Evolutionary conservation across 2,329 filamentous ascomycete species (phyloP).

Genomic region (Lachnum nothofagi): DNA sequence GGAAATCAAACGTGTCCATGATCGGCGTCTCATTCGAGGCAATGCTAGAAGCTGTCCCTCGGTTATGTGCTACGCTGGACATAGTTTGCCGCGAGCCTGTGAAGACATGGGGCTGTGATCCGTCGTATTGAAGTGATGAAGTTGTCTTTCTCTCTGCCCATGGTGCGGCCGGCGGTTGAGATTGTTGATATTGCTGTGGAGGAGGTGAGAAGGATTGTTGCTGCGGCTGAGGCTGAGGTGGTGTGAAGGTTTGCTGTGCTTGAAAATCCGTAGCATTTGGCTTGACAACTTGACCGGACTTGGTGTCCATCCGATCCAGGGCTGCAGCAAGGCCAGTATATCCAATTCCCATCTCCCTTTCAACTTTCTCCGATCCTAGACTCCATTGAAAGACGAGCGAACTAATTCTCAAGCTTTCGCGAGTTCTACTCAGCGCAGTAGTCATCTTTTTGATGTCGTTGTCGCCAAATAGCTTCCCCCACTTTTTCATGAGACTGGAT

Average conservation of each 20-base stretch:
- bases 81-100: too few relatives aligned
- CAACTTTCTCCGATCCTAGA: constrained; percentile 52
- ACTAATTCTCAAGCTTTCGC: constrained; percentile 59
- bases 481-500: constrained; percentile 39
- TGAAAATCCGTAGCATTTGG: neutral
- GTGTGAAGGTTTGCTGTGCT: neutral
- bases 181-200: constrained; percentile 12
- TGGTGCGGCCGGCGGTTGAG: too few relatives aligned
- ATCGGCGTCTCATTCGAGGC: too few relatives aligned
- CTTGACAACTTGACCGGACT: constrained; percentile 6
- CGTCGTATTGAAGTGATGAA: constrained; percentile 7
- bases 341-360: constrained; percentile 58
- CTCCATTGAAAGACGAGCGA: constrained; percentile 62
- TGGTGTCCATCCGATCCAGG: constrained; percentile 46
- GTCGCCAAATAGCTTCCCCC: constrained; percentile 59
- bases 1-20: neutral
- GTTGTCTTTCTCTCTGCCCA: too few relatives aligned
- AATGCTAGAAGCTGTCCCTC: too few relatives aligned
- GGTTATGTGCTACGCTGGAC: too few relatives aligned
- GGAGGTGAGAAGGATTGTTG: too few relatives aligned
- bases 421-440: constrained; percentile 50
- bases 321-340: constrained; percentile 63
- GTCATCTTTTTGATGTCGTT: constrained; percentile 58
- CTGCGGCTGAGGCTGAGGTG: constrained; percentile 9
- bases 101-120: too few relatives aligned